phyloP scores from a whole-genome alignment of 2,329 filamentous ascomycete genomes.

The Ophioceras dolichostomum region DNA sequence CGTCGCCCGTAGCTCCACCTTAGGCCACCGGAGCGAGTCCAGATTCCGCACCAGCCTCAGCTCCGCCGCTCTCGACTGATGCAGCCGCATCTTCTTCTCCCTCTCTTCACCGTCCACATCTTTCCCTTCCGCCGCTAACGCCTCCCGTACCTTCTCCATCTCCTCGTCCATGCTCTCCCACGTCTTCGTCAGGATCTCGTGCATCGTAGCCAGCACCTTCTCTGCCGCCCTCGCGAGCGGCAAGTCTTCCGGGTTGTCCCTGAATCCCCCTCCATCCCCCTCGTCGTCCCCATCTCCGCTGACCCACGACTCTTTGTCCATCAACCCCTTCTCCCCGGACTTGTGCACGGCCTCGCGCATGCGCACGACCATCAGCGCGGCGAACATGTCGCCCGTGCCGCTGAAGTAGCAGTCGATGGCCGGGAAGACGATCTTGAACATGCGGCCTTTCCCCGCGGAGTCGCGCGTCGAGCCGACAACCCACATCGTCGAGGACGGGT shows the following conservation, averaged over 20 bases:
- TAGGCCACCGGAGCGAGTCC: constrained; percentile 53
- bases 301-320: constrained; percentile 54
- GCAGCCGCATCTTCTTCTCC: constrained; percentile 47
- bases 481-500: constrained; percentile 42
- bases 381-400: constrained; percentile 98
- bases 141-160: constrained; percentile 28
- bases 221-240: constrained; percentile 75
- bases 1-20: constrained; percentile 48
- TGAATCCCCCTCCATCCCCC: too few relatives aligned
- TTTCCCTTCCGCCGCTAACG: constrained; percentile 24
- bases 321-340: constrained; percentile 27
- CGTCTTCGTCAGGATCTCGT: constrained; percentile 63
- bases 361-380: constrained; percentile 75
- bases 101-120: constrained; percentile 15
- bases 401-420: constrained; percentile 88
- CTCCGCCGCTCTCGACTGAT: constrained; percentile 76
- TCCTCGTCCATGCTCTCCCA: constrained; percentile 47
- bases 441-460: constrained; percentile 52
- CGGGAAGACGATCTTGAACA: constrained; percentile 81
- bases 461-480: constrained; percentile 68
- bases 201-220: constrained; percentile 88
- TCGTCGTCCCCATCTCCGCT: constrained; percentile 59
- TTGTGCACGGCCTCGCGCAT: constrained; percentile 68
- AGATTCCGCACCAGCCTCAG: constrained; percentile 70
- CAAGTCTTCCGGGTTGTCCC: constrained; percentile 29